Base-by-base conservation (phyloP, 2,329 filamentous ascomycete genomes). In the Aureobasidium melanogenum region DNA sequence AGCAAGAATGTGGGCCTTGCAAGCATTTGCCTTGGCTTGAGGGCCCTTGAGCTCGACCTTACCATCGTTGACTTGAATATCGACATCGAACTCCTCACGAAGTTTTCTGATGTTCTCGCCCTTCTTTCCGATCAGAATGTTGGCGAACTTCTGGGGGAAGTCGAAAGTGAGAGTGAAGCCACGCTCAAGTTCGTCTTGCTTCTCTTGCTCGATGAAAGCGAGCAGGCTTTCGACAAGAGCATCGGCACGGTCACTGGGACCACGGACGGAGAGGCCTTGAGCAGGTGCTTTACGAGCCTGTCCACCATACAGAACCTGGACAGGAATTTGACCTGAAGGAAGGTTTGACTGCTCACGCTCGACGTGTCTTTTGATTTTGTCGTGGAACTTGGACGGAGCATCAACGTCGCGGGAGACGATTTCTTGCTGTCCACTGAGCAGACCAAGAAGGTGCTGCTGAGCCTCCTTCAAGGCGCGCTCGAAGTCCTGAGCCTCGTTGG, bases 31-130 rank as follows among this genome's bases (percentile, higher is more conserved):
- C 81, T 97, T 97, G 55, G 91, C 90, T 77, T 95, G 90, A 54
- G 94, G 93, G 28, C 95, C 94, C 80, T 95, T 97, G 68, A 99
- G 85, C 75, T 96, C 91, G 54, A 97, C 91, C 76, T 92, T 92
- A 66, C 94, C 94, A 69, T 97, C 90, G 67, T 95, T 87, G 41
- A 97, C 88, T 75, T 97, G 91, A 64, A 99, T 87, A 63, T 88
- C 84, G 50, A 88, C 85, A 69, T 88, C 86, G 63, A 86, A 86
- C 69, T 88, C 85, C 44, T 88, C 85, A 34, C 85, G 82, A 48
- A 87, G 76, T 68, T 85, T 84, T 70, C 84, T 85, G 72, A 88
- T 87, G 72, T 87, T 88, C 68, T 86, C 84, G 56, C 85, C 85
- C 41, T 81, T 80, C 69, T 82, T 83, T 63, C 85, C 85, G 64